A percentile compares a stretch with the other conserved stretches of the same genome.
Conservation (phyloP, 805 yeast genomes). For the Monosporozyma aquatica region DNA sequence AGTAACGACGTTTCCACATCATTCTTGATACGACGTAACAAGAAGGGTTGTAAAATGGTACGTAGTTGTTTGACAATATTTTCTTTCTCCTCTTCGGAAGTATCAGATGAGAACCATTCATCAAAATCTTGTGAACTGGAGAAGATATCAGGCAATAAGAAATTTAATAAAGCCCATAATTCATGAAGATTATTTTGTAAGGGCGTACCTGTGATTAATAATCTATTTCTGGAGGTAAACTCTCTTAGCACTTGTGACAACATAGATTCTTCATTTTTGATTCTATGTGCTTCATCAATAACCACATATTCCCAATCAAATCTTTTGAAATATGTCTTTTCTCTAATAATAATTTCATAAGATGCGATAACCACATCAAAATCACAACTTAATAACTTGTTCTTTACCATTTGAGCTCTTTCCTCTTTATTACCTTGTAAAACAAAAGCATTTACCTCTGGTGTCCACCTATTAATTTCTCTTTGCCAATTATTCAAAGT, state of each 20-base stretch:
- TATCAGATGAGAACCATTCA: conserved; percentile 53
- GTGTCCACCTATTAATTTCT: conserved; percentile 73
- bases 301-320: conserved; percentile 69
- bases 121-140: conserved; percentile 69
- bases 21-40: conserved; percentile 65
- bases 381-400: conserved; percentile 46
- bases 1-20: conserved; percentile 71
- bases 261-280: conserved; percentile 66
- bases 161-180: conserved; percentile 72
- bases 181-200: conserved; percentile 73
- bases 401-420: conserved; percentile 47
- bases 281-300: conserved; percentile 75
- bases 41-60: conserved; percentile 65
- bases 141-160: conserved; percentile 70
- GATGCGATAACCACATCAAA: conserved; percentile 68
- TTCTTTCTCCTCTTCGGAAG: conserved; percentile 37
- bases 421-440: conserved; percentile 69
- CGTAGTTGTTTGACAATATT: conserved; percentile 59
- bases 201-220: conserved; percentile 77
- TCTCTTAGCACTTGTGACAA: conserved; percentile 66
- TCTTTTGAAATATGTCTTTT: conserved; percentile 56
- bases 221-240: conserved; percentile 60
- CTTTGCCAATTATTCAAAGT: conserved; percentile 76
- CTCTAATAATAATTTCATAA: conserved; percentile 69
- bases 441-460: conserved; percentile 62